Percentiles rank a stretch among this genome's conserved stretches.
Evolutionary conservation across 306 rosid species (phyloP).

Genomic region (apple (Malus domestica)): ASM211411v1 NC_041803.1:3350501-3351000

Average conservation of each 20-base stretch:
- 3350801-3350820: too few relatives aligned
- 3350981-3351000: too few relatives aligned
- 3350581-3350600: background rate
- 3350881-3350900: too few relatives aligned
- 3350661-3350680: background rate
- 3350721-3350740: background rate
- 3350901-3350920: too few relatives aligned
- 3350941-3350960: fast-evolving
- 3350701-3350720: background rate
- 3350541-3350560: background rate
- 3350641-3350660: too few relatives aligned
- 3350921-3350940: too few relatives aligned
- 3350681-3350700: background rate
- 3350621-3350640: constrained; percentile 4
- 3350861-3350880: too few relatives aligned
- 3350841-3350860: too few relatives aligned
- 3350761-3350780: background rate
- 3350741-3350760: too few relatives aligned
- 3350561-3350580: background rate
- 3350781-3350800: too few relatives aligned
- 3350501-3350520: constrained; percentile 36
- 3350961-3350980: too few relatives aligned
- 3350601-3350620: background rate
- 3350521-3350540: background rate
- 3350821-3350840: too few relatives aligned